A percentile compares a stretch with the other conserved stretches of the same genome.
Evolutionary conservation across 2,329 filamentous ascomycete genomes (phyloP).

Genomic region (Tricladium varicosporioides): DNA sequence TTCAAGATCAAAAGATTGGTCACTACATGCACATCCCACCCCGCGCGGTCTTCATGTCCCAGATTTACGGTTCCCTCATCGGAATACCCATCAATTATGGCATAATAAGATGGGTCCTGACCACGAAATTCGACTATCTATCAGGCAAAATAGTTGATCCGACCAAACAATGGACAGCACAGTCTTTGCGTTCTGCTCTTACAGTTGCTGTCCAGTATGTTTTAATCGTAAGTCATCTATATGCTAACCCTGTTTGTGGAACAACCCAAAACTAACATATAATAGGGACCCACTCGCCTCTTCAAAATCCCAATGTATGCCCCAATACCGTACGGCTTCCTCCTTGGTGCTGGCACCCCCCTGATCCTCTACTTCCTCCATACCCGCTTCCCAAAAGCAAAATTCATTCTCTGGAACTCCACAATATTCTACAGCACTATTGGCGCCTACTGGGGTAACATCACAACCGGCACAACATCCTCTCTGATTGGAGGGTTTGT

Average conservation of each 20-base stretch:
- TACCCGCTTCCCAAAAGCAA: constrained; percentile 49
- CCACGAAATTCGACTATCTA: constrained; percentile 54
- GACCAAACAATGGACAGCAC: constrained; percentile 60
- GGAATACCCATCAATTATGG: constrained; percentile 61
- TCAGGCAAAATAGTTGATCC: constrained; percentile 50
- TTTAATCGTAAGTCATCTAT: constrained; percentile 43
- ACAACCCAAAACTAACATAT: neutral
- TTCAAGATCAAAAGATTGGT: constrained; percentile 63
- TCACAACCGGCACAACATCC: constrained; percentile 57
- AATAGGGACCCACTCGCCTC: constrained; percentile 45
- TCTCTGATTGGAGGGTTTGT: constrained; percentile 58
- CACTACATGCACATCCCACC: constrained; percentile 63
- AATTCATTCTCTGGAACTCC: constrained; percentile 55
- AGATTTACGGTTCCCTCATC: constrained; percentile 56
- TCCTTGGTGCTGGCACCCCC: constrained; percentile 47
- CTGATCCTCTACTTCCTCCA: constrained; percentile 50
- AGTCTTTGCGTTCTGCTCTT: constrained; percentile 48
- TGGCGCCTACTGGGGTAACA: constrained; percentile 57
- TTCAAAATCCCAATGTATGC: constrained; percentile 47
- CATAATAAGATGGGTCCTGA: constrained; percentile 58
- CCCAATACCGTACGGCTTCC: constrained; percentile 51
- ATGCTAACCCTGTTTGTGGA: neutral
- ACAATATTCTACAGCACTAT: constrained; percentile 60
- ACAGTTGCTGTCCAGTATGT: constrained; percentile 60
- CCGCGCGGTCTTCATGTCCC: constrained; percentile 57